These are phyloP conservation scores for Diatrype stigma DNA, from an alignment of 2,329 filamentous ascomycete species.

Conservation along the genomic window DNA sequence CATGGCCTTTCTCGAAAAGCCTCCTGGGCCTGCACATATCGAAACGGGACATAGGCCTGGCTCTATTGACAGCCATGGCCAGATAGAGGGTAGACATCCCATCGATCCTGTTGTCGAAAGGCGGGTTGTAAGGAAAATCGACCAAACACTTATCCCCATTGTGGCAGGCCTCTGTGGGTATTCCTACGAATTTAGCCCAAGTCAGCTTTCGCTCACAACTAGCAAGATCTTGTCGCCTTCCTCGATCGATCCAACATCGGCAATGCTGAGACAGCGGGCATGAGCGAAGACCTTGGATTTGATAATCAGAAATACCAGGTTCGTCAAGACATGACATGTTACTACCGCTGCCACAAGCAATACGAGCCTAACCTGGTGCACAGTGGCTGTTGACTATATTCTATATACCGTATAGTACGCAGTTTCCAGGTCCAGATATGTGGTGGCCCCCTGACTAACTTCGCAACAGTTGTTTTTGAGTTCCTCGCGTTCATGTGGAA, in stretches of 20 bases:
- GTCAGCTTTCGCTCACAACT: not conserved
- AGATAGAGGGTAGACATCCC: conserved; percentile 1
- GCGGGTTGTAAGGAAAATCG: conserved; percentile 31
- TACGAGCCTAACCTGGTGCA: not conserved
- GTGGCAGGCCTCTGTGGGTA: conserved; percentile 27
- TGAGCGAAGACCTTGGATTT: conserved; percentile 32
- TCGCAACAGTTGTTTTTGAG: conserved; percentile 33
- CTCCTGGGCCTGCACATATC: not conserved
- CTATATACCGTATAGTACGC: conserved; percentile 39
- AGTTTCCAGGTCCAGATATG: not conserved
- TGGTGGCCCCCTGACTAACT: too few species aligned
- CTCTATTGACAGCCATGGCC: not conserved
- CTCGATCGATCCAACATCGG: conserved; percentile 37
- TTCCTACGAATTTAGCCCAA: not conserved
- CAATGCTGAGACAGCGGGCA: conserved; percentile 33
- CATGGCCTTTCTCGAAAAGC: not conserved
- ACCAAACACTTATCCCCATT: conserved; percentile 27
- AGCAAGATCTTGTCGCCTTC: conserved; percentile 31
- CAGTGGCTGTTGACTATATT: conserved; percentile 42
- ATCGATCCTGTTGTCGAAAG: conserved; percentile 28
- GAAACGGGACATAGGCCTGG: not conserved
- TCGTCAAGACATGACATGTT: not conserved
- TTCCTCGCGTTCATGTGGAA: conserved; percentile 40
- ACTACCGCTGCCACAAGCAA: not conserved
- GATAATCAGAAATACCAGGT: conserved; percentile 35